phyloP scores from a whole-genome alignment of 2,329 filamentous ascomycete species.

The Clarireedia hainanense region DNA sequence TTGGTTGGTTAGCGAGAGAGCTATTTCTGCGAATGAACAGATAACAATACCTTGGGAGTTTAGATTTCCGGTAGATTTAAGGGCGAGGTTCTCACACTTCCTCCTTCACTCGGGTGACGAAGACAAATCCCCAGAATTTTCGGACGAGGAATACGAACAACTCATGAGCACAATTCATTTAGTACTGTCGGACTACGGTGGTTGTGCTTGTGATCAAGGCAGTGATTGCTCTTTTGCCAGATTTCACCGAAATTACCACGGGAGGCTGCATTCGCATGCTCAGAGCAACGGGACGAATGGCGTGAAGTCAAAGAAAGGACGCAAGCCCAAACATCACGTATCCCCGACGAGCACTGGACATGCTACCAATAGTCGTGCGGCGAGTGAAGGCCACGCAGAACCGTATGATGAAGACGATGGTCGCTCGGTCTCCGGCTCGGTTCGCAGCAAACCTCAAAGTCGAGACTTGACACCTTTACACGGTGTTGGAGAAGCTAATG shows the following conservation, averaged over 20 bases:
- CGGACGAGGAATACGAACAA: constrained; percentile 50
- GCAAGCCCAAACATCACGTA: constrained; percentile 46
- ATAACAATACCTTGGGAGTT: constrained; percentile 63
- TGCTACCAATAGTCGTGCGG: constrained; percentile 54
- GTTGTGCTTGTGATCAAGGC: constrained; percentile 65
- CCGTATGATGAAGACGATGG: constrained; percentile 46
- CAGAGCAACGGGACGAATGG: constrained; percentile 32
- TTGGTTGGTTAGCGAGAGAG: constrained; percentile 78
- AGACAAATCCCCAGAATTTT: constrained; percentile 33
- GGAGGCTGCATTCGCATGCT: constrained; percentile 39
- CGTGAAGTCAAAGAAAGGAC: constrained; percentile 29
- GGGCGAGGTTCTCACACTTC: too few relatives aligned
- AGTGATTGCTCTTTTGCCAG: constrained; percentile 55
- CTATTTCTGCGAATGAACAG: constrained; percentile 58
- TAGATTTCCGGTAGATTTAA: constrained; percentile 39
- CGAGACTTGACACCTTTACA: constrained; percentile 52
- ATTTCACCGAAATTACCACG: constrained; percentile 51
- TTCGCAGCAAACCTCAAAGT: constrained; percentile 57
- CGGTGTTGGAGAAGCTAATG: constrained; percentile 45
- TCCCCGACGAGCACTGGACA: constrained; percentile 57
- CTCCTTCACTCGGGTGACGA: constrained; percentile 38
- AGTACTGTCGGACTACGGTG: constrained; percentile 70
- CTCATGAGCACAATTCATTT: constrained; percentile 59
- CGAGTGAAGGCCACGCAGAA: constrained; percentile 53
- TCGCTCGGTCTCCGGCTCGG: constrained; percentile 40